These are phyloP conservation scores for Diaporthe sp. DNA, from an alignment of 2,329 filamentous ascomycete genomes.

Conservation along the genomic window DNA sequence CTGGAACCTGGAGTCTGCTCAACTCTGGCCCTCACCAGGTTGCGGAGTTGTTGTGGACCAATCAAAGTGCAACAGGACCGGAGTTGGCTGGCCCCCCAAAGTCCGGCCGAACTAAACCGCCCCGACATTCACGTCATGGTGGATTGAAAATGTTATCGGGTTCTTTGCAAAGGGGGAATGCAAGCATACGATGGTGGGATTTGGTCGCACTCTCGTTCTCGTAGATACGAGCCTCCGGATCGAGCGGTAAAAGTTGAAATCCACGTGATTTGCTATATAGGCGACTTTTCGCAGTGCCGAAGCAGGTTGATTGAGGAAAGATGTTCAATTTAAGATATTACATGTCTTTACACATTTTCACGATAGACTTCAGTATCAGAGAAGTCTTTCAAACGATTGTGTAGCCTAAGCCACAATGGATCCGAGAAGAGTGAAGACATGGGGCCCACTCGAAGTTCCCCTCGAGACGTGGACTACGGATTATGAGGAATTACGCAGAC, in stretches of 20 bases:
- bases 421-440: constrained; percentile 6
- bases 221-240: background rate
- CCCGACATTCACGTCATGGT: background rate
- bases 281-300: background rate
- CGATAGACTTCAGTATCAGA: background rate
- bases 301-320: background rate
- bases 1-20: background rate
- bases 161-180: background rate
- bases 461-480: background rate
- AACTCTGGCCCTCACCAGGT: background rate
- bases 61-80: background rate
- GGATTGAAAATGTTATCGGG: background rate
- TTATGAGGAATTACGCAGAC: background rate
- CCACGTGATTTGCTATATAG: constrained; percentile 5
- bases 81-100: background rate
- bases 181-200: background rate
- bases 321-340: background rate
- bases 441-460: background rate
- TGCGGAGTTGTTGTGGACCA: background rate
- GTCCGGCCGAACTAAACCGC: background rate
- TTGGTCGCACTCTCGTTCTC: background rate
- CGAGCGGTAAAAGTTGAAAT: background rate
- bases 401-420: background rate
- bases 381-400: background rate
- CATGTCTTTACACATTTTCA: background rate